Conservation (phyloP, 352 stramenopile genomes). For the Phytopythium boreale region DNA sequence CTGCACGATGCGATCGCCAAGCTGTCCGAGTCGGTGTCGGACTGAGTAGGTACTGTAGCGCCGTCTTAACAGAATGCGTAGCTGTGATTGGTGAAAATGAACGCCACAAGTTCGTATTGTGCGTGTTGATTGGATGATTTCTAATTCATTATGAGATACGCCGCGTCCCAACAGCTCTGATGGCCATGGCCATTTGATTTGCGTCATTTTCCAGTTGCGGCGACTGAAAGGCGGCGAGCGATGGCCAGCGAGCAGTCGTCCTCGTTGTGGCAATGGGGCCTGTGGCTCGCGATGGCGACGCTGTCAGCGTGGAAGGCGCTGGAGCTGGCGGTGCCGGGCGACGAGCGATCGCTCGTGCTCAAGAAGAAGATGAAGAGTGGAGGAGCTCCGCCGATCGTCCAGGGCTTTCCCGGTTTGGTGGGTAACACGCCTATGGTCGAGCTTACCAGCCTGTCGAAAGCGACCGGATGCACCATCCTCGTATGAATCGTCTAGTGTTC, state of each 20-base stretch:
- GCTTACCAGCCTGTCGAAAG: slow-evolving; percentile 86
- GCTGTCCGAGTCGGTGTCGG: slow-evolving; percentile 19
- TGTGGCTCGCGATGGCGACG: slow-evolving; percentile 56
- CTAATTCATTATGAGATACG: slow-evolving; percentile 7
- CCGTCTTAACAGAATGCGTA: not conserved
- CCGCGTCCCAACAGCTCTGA: no score
- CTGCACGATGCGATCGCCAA: slow-evolving; percentile 22
- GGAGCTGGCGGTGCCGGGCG: slow-evolving; percentile 29
- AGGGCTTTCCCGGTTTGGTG: slow-evolving; percentile 87
- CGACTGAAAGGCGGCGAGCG: not conserved
- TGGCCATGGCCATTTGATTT: slow-evolving; percentile 1
- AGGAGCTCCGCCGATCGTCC: slow-evolving; percentile 14
- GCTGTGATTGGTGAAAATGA: slow-evolving; percentile 43
- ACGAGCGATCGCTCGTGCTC: slow-evolving; percentile 8
- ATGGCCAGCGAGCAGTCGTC: slow-evolving; percentile 27
- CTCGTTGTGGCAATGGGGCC: slow-evolving; percentile 48
- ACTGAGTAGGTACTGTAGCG: not conserved
- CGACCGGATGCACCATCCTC: slow-evolving; percentile 89
- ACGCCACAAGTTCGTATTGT: slow-evolving; percentile 10
- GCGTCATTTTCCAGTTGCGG: not conserved
- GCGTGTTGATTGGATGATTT: slow-evolving; percentile 24
- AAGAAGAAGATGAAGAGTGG: slow-evolving; percentile 23
- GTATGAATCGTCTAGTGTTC: slow-evolving; percentile 27
- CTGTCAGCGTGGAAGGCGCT: slow-evolving; percentile 72
- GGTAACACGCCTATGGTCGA: slow-evolving; percentile 93